Evolutionary conservation across 1,139 yeast genomes (phyloP), one percentile per base, ranked within the genome.

Genomic region (Kazachstania sp.): DNA sequence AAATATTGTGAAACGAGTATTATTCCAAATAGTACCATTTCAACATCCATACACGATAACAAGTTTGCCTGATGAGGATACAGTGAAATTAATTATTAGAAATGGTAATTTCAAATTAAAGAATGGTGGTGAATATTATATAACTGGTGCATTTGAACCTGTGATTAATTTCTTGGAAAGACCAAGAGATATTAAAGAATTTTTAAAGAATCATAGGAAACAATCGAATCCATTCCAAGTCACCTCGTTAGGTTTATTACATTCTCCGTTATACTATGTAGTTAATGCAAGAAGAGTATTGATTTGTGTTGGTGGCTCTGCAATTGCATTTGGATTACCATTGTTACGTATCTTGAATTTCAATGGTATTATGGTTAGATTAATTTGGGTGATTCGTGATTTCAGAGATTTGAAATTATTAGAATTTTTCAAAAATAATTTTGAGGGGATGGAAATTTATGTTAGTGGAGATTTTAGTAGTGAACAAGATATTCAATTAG

Each of bases 321-420:
- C 51, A 3, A 50, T 50, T 11, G 39, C 53, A 13, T 50, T 50
- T 46, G 53, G 53, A 9, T 38, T 50, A 20, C 53, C 53, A 1
- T 20, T 50, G 6, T 40, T 50, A 19, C 40, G 51, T 11, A 41
- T 48, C 0, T 63, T 74, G 9, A 81, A 81, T 59, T 81, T 82
- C 56, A 83, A 84, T 57, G 95, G 95, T 16, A 78, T 86, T 11
- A 82, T 82, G 16, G 80, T 77, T 11, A 84, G 86, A 58, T 72
- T 88, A 52, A 74, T 88, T 6, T 90, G 97, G 97, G 95, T 90
- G 6, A 79, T 87, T 30, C 75, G 88, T 57, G 96, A 90, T 60
- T 83, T 79, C 51, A 74, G 82, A 48, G 97, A 90, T 59, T 75
- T 87, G 41, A 71, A 78, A 38, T 71, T 84, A 3, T 69, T 90